Evolutionary conservation across 306 rosid species (phyloP), one percentile per base, ranked within the genome.

Genomic region (Prunus mume): DNA sequence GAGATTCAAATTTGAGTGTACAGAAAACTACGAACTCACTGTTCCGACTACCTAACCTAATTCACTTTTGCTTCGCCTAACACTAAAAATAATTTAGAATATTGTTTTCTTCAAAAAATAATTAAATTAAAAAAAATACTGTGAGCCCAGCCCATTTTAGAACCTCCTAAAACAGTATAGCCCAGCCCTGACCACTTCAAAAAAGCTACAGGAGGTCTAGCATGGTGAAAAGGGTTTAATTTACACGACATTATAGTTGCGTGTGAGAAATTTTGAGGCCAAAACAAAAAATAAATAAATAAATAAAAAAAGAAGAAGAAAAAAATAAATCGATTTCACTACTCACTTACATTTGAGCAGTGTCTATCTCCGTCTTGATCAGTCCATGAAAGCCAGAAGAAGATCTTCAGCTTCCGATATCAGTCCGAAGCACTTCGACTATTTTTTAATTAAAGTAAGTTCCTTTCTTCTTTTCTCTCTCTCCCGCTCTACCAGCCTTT

Each of bases 11-110:
- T 2, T 38, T 38, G 0, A 1, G 0, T 6, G 2, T 9, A 38
- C 7, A 0, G 0, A 7, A 38, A 38, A 0, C 0, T 2, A 7
- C 1, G 2, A 38, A 38, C 9, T 1, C 9, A 38, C 43, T 38
- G 0, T 0, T 8, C 9, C 9, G 2, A 7, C 2, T 0, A 6
- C 7, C 9, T 38, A 0, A 0, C 2, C 2, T 6, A 7, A 6
- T 0, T 0, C 0, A 7, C 0, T 38, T 38, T 38, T 38, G 2
- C 2, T 2, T 38, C 0, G 9, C 9, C 0, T 2, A 2, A 38
- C 10, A 7, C 7, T 38, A 7, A 38, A 38, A 38, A 38, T 7
- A 38, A 0, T 38, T 38, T 38, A 38, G 2, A 7, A 38, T 7
- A 38, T 38, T 38, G 1, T 38, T 38, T 38, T 38, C 9, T 38